Conservation (phyloP, 345 rosid genomes). For the Salix exigua region DNA sequence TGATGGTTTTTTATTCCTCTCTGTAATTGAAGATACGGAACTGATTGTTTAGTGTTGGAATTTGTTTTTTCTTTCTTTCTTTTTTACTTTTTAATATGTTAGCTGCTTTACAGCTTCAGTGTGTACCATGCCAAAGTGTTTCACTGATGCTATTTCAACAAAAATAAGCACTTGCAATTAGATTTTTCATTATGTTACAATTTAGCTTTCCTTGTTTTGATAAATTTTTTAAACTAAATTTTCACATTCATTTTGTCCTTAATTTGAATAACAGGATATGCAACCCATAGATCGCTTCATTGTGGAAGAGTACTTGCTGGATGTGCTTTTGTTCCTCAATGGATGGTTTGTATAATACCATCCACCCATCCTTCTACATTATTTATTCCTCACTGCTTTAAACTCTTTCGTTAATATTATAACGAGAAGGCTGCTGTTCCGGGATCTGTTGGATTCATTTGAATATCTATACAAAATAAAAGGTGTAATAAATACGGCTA, state of each 20-base stretch:
- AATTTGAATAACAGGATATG: constrained; percentile 58
- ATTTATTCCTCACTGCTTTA: neutral
- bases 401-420: neutral
- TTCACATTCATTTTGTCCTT: neutral
- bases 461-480: neutral
- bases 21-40: too few species aligned
- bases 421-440: neutral
- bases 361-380: neutral
- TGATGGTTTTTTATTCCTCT: too few species aligned
- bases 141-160: neutral
- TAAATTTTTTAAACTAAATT: neutral
- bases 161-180: neutral
- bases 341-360: constrained; percentile 68
- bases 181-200: neutral
- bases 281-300: constrained; percentile 94
- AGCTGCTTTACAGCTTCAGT: neutral
- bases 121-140: neutral
- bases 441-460: neutral
- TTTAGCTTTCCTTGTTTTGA: constrained; percentile 9
- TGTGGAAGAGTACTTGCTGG: constrained; percentile 88
- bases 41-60: too few species aligned
- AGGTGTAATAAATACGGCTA: neutral
- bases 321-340: constrained; percentile 89
- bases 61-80: too few species aligned
- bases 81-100: too few species aligned